Base-by-base conservation (phyloP, 2,329 filamentous ascomycete genomes). In the Didymella arachidicola region DNA sequence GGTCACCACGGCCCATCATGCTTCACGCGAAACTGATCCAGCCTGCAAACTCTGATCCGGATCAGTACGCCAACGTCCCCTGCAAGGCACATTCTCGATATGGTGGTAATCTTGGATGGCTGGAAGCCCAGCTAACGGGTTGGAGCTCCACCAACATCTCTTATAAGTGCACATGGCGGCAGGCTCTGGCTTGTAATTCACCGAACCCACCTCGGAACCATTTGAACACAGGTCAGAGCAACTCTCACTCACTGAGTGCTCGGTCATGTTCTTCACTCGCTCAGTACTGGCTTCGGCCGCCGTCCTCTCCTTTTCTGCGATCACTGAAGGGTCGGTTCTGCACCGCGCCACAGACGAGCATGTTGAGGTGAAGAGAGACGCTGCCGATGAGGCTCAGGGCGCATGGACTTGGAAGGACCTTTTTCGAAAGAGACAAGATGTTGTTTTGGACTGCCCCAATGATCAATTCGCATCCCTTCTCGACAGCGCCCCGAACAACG, bases 41-140 rank as follows among this genome's bases (percentile, higher is more conserved):
- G 55, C 55, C 44, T 39, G 36, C 57, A 63, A 61, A 64, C 58
- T 57, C 57, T 56, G 45, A 53, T 65, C 65, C 66, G 60, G 61
- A 72, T 69, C 67, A 61, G 67, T 70, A 67, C 59, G 61, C 63
- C 64, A 59, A 57, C 66, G 64, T 66, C 64, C 53, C 64, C 73
- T 76, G 74, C 72, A 75, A 75, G 72, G 73, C 68, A 72, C 72
- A 72, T 68, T 68, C 64, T 73, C 64, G 58, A 67, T 60, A 62
- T 69, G 63, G 59, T 52, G 52, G 61, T 62, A 67, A 68, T 70
- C 62, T 43, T 62, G 54, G 57, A 69, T 68, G 65, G 70, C 72
- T 70, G 64, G 68, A 60, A 59, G 60, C 57, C 67, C 63, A 61
- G 57, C 57, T 55, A 59, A 49, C 45, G 45, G 47, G 38, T 59